Conservation (phyloP, 257 asterid species). For the Leonotis leonurus region DNA sequence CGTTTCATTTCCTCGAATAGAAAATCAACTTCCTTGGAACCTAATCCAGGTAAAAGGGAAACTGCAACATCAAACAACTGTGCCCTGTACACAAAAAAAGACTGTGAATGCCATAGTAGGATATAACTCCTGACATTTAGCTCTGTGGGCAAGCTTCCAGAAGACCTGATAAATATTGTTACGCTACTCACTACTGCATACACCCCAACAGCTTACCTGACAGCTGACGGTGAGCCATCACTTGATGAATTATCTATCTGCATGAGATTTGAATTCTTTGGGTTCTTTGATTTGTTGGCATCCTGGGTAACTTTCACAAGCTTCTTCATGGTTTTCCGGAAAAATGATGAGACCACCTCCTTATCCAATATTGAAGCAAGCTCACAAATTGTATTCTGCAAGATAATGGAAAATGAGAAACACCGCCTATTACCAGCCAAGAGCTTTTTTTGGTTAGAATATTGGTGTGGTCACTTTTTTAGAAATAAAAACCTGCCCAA, state of each 20-base stretch:
- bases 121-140: background rate
- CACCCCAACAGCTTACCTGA: slow-evolving; percentile 51
- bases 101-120: background rate
- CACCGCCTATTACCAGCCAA: background rate
- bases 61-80: slow-evolving; percentile 72
- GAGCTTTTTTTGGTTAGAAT: background rate
- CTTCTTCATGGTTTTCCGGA: slow-evolving; percentile 50
- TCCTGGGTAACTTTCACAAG: slow-evolving; percentile 56
- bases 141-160: background rate
- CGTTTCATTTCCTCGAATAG: slow-evolving; percentile 47
- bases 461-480: background rate
- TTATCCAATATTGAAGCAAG: slow-evolving; percentile 74
- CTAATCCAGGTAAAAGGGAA: slow-evolving; percentile 82
- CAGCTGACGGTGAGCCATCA: slow-evolving; percentile 36
- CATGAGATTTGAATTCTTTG: slow-evolving; percentile 46
- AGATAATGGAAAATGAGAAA: slow-evolving; percentile 13
- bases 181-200: background rate
- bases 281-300: slow-evolving; percentile 34
- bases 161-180: background rate
- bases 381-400: slow-evolving; percentile 68
- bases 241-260: slow-evolving; percentile 50
- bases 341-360: slow-evolving; percentile 42
- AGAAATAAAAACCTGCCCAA: background rate
- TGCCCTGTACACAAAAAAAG: slow-evolving; percentile 47
- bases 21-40: slow-evolving; percentile 54